These are phyloP conservation scores for Botrytis aclada DNA, from an alignment of 2,329 filamentous ascomycete genomes.

Conservation along the genomic window DNA sequence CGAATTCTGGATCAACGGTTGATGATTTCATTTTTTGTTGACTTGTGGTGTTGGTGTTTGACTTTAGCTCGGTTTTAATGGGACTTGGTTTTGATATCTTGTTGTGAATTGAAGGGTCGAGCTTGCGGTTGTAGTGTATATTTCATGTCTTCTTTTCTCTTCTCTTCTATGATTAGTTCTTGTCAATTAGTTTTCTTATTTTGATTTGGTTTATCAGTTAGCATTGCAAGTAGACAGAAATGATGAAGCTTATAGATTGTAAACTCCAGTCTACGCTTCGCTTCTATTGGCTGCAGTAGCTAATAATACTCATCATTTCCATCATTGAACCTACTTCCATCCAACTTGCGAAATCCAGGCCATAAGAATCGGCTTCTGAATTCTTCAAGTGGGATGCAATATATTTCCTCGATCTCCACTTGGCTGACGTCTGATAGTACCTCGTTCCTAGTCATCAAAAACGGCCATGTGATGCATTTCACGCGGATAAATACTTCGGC, in stretches of 20 bases:
- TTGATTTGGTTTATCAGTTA: not conserved
- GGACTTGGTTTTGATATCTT: not conserved
- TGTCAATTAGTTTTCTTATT: not conserved
- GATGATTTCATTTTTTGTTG: not conserved
- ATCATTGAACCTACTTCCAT: not conserved
- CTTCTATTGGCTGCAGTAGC: not conserved
- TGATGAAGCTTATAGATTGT: not conserved
- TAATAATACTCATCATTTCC: not conserved
- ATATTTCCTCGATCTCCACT: not conserved
- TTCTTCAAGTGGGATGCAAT: not conserved
- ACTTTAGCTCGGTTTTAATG: not conserved
- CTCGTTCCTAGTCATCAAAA: not conserved
- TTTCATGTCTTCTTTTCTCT: not conserved
- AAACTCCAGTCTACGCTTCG: not conserved
- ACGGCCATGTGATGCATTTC: not conserved
- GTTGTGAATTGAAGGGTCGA: not conserved
- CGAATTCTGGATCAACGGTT: not conserved
- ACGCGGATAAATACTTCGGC: conserved; percentile 1
- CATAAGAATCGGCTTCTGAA: not conserved
- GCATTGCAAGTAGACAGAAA: not conserved
- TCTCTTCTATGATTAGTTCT: not conserved
- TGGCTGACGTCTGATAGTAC: not conserved
- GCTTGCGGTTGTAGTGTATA: not conserved
- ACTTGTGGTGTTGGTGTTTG: not conserved
- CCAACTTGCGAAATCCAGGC: no score